Percentiles rank a stretch among this genome's conserved stretches.
Evolutionary conservation across 176 grass and related monocot species (phyloP).

Genomic region (Zoysia pacifica): DNA sequence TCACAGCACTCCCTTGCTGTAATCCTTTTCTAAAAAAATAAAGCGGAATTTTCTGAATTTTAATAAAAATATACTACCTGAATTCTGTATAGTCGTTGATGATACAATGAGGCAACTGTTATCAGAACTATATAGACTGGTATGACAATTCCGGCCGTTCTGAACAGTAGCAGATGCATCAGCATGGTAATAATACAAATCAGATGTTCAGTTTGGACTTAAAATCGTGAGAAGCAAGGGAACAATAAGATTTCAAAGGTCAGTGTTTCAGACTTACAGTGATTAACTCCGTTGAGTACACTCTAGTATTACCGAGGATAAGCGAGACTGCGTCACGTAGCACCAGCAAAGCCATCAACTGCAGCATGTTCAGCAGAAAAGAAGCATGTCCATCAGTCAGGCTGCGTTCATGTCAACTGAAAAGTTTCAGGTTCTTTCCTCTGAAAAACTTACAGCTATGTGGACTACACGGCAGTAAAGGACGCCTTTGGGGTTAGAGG

Average conservation of each 20-base stretch:
- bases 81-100: constrained; percentile 37
- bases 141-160: constrained; percentile 60
- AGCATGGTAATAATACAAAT: constrained; percentile 2
- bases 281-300: constrained; percentile 41
- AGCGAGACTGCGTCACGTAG: constrained; percentile 54
- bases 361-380: constrained; percentile 15
- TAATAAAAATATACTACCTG: background rate
- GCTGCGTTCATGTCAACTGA: background rate
- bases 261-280: constrained; percentile 41
- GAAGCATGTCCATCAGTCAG: background rate
- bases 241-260: background rate
- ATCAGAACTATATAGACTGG: constrained; percentile 61
- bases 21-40: no score
- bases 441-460: constrained; percentile 49
- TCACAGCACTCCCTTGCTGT: no score
- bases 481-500: constrained; percentile 35
- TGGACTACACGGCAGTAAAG: constrained; percentile 51
- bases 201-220: background rate
- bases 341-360: constrained; percentile 63
- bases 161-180: constrained; percentile 52
- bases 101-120: constrained; percentile 41
- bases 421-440: constrained; percentile 6
- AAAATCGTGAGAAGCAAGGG: background rate
- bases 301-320: constrained; percentile 39
- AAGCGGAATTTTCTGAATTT: background rate